phyloP scores from a whole-genome alignment of 75 land plant genomes.

The Cupressus sempervirens region DNA sequence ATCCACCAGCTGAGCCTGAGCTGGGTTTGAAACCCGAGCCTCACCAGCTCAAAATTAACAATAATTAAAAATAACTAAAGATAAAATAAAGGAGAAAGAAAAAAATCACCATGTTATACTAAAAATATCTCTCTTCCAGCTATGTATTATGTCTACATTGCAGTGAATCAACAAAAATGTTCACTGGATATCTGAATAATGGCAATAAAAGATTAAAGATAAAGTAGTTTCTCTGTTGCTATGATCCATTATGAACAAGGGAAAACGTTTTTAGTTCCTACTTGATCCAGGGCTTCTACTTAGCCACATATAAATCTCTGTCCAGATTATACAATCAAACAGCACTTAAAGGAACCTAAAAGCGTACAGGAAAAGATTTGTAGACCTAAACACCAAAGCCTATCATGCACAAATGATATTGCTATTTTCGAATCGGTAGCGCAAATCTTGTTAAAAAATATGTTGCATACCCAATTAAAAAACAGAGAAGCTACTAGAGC shows the following conservation, averaged over 20 bases:
- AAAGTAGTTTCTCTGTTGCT: neutral
- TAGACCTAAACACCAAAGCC: neutral
- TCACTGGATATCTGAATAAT: neutral
- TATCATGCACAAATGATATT: neutral
- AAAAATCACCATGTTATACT: neutral
- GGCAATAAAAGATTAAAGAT: neutral
- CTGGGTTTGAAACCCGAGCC: neutral
- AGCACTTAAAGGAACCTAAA: neutral
- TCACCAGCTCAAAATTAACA: neutral
- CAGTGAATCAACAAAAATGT: too few species aligned
- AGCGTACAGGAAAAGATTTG: neutral
- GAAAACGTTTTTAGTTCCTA: neutral
- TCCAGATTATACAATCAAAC: neutral
- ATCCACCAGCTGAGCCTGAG: neutral
- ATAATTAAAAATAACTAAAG: too few species aligned
- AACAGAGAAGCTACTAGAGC: neutral
- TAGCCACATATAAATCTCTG: neutral
- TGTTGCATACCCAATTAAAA: neutral
- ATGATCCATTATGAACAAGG: neutral
- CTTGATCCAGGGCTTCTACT: neutral
- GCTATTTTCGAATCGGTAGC: neutral
- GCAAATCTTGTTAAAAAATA: neutral
- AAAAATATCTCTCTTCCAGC: too few species aligned
- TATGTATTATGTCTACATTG: too few species aligned
- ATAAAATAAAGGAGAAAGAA: neutral